Evolutionary conservation across 2,329 filamentous ascomycete species (phyloP), one percentile per base, ranked within the genome.

Genomic region (Botrytis byssoidea): DNA sequence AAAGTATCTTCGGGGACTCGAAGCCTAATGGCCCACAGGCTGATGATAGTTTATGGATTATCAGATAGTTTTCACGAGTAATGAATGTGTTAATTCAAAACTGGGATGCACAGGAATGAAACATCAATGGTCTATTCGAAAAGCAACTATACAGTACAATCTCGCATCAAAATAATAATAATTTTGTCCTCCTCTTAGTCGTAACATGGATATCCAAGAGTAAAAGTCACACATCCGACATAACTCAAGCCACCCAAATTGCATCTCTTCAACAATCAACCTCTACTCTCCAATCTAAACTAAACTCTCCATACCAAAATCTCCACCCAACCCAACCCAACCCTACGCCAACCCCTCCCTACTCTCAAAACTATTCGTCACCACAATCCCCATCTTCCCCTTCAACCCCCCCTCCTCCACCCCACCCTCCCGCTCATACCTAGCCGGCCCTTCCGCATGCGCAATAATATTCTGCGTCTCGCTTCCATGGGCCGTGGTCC

Each of bases 351-450:
- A 46, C 25, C 51, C 71, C 63, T 69, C 71, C 40, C 10, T 69
- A 35, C 48, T 42, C 64, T 72, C 63, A 60, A 72, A 72, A 48
- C 51, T 69, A 72, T 69, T 69, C 29, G 40, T 69, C 22, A 69
- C 63, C 29, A 72, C 40, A 40, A 72, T 72, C 40, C 63, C 70
- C 1, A 6, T 37, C 10, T 48, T n/a, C 10, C 63, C 32, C 9
- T 44, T 55, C 20, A 67, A 42, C 6, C 16, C 9, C 8, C 48
- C 48, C 3, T 25, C 37, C 16, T 68, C 64, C 2, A 59, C 12
- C 22, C 20, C 61, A 2, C 65, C 32, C 12, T 48, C 40, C 40
- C 63, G 18, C 37, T 40, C 61, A 59, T 67, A 44, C 12, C 57
- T n/a, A 3, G 51, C 68, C n/a, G 68, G 68, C 20, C 68, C 68